A percentile compares a stretch with the other conserved stretches of the same genome.
Evolutionary conservation across 1,139 yeast species (phyloP).

Genomic region (Candida smagusa): DNA sequence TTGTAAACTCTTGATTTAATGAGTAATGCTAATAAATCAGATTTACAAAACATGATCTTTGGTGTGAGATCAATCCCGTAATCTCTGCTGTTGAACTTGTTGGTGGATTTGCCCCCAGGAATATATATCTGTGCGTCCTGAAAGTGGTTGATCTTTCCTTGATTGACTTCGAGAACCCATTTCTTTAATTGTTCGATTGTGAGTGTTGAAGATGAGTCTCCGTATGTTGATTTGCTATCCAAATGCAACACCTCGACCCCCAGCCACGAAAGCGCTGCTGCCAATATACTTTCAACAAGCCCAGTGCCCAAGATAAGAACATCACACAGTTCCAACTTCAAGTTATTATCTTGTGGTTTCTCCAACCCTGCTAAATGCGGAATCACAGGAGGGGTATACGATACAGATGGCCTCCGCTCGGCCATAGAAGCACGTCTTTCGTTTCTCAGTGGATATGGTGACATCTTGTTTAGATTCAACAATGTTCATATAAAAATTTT

Average conservation of each 20-base stretch:
- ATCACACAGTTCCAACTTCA: slow-evolving; percentile 68
- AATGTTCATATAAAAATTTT: too few species aligned
- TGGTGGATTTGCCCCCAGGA: slow-evolving; percentile 48
- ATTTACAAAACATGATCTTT: slow-evolving; percentile 79
- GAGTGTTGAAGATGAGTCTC: slow-evolving; percentile 82
- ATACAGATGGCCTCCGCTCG: slow-evolving; percentile 63
- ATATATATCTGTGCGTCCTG: slow-evolving; percentile 69
- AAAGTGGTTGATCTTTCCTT: slow-evolving; percentile 47
- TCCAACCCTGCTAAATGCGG: slow-evolving; percentile 82
- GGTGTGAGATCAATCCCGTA: slow-evolving; percentile 92
- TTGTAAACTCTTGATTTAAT: slow-evolving; percentile 83
- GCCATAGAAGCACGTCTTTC: slow-evolving; percentile 71
- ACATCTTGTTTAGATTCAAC: slow-evolving; percentile 4
- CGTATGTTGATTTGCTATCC: slow-evolving; percentile 80
- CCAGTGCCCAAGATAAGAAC: slow-evolving; percentile 93
- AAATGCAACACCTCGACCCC: slow-evolving; percentile 88
- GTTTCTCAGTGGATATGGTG: slow-evolving; percentile 17
- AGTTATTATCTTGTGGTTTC: slow-evolving; percentile 50
- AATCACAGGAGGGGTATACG: slow-evolving; percentile 53
- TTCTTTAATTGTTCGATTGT: slow-evolving; percentile 78
- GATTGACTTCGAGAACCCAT: slow-evolving; percentile 70
- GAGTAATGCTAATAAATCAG: slow-evolving; percentile 75
- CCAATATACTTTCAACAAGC: slow-evolving; percentile 78
- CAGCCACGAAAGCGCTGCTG: slow-evolving; percentile 96
- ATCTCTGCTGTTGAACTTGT: slow-evolving; percentile 59